Base-by-base conservation (phyloP, 2,329 filamentous ascomycete genomes). In the Chrysosphaeria jannelii region DNA sequence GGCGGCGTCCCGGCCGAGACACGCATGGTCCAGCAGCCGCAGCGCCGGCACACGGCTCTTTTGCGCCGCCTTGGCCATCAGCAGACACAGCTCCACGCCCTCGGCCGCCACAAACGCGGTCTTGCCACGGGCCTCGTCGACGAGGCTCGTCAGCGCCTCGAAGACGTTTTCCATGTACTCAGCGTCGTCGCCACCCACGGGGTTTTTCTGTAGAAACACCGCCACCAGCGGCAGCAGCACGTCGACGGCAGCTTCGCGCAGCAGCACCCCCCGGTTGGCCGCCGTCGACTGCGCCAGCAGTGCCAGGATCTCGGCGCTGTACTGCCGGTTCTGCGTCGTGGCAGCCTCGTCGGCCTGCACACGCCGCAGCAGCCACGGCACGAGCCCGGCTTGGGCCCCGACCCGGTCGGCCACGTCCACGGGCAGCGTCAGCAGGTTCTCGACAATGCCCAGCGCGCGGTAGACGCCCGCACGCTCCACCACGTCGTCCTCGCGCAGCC, bases 141-240 rank as follows among this genome's bases (percentile, higher is more conserved):
- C 70, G 2, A 89, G 46, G 33, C 72, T 88, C 1, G 74, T 72
- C 10, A 93, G 40, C 2, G 67, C 62, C 37, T 90, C 79, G 40
- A 97, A 97, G 1, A 91, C 39, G 33, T 97, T 90, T 43, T 89
- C 76, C 39, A 88, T 72, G 39, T 74, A 91, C 45, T 97, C 85
- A 39, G 90, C 79, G 41, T 93, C 85, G 23, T 85, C 68, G 28
- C 78, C 75, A 37, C 72, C 81, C 23, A 65, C 58, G 0, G 85
- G 85, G 37, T 97, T 79, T 23, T 66, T 59, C 46, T 70, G 72
- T 27, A 85, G 65, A 45, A 93, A 97, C 2, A 66, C 50, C 2
- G 79, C 74, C 1, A 88, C 57, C 1, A 89, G 53, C 43, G 88
- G 76, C 9, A 97, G 62, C 33, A 90, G 50, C 3, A 56, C 42